Base-by-base conservation (phyloP, 768 basidiomycete species). In the Xerocomellus intermedius region DNA sequence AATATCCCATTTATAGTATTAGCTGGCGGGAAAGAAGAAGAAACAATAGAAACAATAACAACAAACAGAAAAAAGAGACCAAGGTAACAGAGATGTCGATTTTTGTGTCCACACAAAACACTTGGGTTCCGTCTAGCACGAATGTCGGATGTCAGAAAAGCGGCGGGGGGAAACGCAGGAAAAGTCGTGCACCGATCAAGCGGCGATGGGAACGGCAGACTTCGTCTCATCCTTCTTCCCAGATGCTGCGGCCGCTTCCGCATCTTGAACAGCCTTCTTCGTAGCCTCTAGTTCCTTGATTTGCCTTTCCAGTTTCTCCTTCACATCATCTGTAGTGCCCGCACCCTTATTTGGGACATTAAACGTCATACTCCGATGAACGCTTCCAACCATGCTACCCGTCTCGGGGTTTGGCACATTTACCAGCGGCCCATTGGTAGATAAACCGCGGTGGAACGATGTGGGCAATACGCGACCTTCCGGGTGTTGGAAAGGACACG, bases 401-500 rank as follows among this genome's bases (percentile, higher is more conserved):
- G 85, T 74, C 69, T 83, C 85, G 8, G 87, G 86, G 1, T 77
- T 79, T 6, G 75, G 67, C 1, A 89, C 82, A 49, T 66, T 87
- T 38, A 87, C 83, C 58, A 88, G 60, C 8, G 86, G 85, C 0
- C 82, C 80, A 26, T 73, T 77, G 4, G 80, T 75, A 16, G 83
- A 78, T 26, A 93, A 70, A 0, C 91, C 90, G 21, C 89, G 86
- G 65, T 93, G 89, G 79, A 94, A 94, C 13, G 84, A 75, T 4
- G 83, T 77, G 4, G 91, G 91, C 8, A 92, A 77, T 22, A 89
- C 87, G 13, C 91, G 87, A 10, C 88, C 89, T 53, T 90, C 84
- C 0, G 96, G 96, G 67, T 99, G 96, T 58, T 90, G 84, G 79
- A 88, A 99, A n/a, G 84, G 73, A 70, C 96, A 98, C 58, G 84